Evolutionary conservation across 192 early-diverging fungal species (phyloP).

Genomic region (Powellomyces hirtus): DNA sequence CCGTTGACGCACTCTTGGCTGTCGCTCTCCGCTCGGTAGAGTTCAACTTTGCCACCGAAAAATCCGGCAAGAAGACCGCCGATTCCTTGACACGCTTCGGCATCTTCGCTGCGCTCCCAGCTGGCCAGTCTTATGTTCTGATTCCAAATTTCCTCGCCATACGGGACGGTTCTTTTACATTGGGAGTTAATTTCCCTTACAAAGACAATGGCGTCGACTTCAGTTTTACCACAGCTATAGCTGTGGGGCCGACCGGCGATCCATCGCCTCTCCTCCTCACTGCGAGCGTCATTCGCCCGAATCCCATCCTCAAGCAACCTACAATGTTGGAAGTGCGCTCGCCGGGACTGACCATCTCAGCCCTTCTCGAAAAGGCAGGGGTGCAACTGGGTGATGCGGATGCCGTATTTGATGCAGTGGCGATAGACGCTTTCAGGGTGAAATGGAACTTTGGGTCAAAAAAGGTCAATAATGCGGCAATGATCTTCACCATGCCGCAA

Average conservation of each 20-base stretch:
- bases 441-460: not conserved
- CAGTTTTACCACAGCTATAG: not conserved
- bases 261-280: not conserved
- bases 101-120: not conserved
- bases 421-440: not conserved
- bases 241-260: not conserved
- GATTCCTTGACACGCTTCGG: not conserved
- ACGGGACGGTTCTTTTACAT: not conserved
- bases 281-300: not conserved
- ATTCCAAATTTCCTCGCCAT: not conserved
- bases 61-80: not conserved
- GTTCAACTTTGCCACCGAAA: not conserved
- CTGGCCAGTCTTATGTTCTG: not conserved
- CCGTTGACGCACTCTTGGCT: not conserved
- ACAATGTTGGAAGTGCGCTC: not conserved
- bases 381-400: not conserved
- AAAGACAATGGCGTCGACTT: not conserved
- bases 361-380: not conserved
- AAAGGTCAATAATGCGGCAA: not conserved
- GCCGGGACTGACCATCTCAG: not conserved
- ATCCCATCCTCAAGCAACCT: not conserved
- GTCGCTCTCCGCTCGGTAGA: not conserved
- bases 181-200: not conserved
- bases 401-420: not conserved
- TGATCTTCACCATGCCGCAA: not conserved